phyloP scores from a whole-genome alignment of 2,329 filamentous ascomycete species.

The Clonostachys rhizophaga region DNA sequence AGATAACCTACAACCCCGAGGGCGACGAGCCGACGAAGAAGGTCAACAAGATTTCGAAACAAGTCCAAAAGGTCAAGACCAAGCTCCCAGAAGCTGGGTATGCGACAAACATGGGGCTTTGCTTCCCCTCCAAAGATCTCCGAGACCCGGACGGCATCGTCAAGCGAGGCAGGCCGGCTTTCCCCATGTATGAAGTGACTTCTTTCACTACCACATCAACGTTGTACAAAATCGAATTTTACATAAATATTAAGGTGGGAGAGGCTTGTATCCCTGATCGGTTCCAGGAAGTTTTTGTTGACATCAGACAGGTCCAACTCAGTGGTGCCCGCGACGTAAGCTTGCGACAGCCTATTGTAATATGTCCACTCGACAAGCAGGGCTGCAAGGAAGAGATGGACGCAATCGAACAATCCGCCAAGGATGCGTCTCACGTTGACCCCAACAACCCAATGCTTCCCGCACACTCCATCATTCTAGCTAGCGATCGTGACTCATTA shows the following conservation, averaged over 20 bases:
- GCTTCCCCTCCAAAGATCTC: constrained; percentile 86
- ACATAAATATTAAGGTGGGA: constrained; percentile 82
- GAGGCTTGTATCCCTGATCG: neutral
- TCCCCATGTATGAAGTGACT: constrained; percentile 81
- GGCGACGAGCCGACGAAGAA: constrained; percentile 93
- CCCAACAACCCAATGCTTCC: constrained; percentile 91
- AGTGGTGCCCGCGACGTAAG: constrained; percentile 84
- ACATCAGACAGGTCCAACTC: constrained; percentile 67
- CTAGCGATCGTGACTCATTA: constrained; percentile 65
- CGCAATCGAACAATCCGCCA: constrained; percentile 91
- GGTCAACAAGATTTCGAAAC: constrained; percentile 79
- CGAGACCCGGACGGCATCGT: constrained; percentile 85
- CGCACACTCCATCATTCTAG: constrained; percentile 73
- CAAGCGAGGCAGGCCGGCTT: constrained; percentile 77
- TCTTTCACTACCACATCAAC: constrained; percentile 93
- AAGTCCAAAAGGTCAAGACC: constrained; percentile 74
- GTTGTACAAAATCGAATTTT: constrained; percentile 98
- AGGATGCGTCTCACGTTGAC: constrained; percentile 84
- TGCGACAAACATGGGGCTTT: constrained; percentile 84
- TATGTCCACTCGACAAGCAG: constrained; percentile 91
- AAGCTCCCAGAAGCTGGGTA: constrained; percentile 90
- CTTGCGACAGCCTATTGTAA: constrained; percentile 87
- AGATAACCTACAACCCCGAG: constrained; percentile 98
- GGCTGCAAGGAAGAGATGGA: constrained; percentile 99
- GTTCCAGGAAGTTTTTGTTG: constrained; percentile 3